phyloP scores from a whole-genome alignment of 495 filamentous ascomycete species.

The Sabuloglossum arenarium region DNA sequence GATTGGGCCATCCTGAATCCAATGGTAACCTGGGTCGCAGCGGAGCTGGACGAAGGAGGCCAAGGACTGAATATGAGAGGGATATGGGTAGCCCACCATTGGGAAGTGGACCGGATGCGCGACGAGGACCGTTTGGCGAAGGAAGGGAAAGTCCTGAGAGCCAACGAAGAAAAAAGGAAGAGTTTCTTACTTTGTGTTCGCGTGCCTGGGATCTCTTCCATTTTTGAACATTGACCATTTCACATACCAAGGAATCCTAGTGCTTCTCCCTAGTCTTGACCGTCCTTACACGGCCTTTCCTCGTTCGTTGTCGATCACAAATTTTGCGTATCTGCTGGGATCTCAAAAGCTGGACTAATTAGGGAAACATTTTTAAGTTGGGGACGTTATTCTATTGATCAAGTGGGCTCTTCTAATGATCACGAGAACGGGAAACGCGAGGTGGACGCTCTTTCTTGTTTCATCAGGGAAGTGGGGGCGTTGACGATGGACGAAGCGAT shows the following conservation, averaged over 20 bases:
- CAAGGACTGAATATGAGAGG: slow-evolving; percentile 74
- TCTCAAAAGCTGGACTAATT: slow-evolving; percentile 2
- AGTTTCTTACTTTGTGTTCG: slow-evolving; percentile 72
- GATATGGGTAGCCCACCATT: slow-evolving; percentile 59
- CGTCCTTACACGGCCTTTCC: not conserved
- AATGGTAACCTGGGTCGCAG: slow-evolving; percentile 14
- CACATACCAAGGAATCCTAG: not conserved
- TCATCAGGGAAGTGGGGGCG: not conserved
- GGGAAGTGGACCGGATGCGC: slow-evolving; percentile 32
- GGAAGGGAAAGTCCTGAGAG: slow-evolving; percentile 66
- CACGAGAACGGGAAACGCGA: not conserved
- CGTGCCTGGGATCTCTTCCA: slow-evolving; percentile 95
- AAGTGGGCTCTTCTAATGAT: not conserved
- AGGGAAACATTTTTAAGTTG: not conserved
- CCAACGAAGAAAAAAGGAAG: slow-evolving; percentile 77
- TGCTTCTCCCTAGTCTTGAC: not conserved
- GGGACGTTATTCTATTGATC: not conserved
- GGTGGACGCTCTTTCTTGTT: not conserved
- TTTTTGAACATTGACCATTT: slow-evolving; percentile 32
- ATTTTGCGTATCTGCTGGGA: not conserved
- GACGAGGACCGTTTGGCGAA: slow-evolving; percentile 51
- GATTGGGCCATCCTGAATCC: slow-evolving; percentile 15
- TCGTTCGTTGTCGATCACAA: not conserved
- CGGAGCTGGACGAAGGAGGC: slow-evolving; percentile 45
- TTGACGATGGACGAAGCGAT: not conserved